Percentiles rank a stretch among this genome's conserved stretches.
Conservation (phyloP, 768 basidiomycete genomes). For the Hemileccinum rubropunctum region DNA sequence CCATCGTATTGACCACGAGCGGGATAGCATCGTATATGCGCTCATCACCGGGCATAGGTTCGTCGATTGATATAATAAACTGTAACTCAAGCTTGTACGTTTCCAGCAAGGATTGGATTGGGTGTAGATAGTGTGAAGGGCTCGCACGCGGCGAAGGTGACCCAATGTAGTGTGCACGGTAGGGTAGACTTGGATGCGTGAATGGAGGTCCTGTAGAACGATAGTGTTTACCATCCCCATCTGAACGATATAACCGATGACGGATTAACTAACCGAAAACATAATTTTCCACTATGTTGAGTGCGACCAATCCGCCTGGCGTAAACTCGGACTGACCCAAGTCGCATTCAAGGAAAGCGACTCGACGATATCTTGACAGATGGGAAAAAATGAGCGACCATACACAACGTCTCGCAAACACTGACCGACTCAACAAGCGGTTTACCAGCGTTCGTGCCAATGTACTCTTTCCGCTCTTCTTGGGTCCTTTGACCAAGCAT, state of each 20-base stretch:
- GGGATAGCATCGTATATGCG: slow-evolving; percentile 64
- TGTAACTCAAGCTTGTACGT: slow-evolving; percentile 70
- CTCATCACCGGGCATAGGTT: slow-evolving; percentile 28
- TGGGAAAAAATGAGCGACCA: background rate
- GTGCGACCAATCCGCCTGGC: slow-evolving; percentile 78
- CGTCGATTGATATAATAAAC: slow-evolving; percentile 34
- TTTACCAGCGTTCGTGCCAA: slow-evolving; percentile 77
- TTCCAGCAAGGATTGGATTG: slow-evolving; percentile 64
- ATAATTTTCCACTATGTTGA: slow-evolving; percentile 66
- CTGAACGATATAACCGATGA: background rate
- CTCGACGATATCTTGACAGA: slow-evolving; percentile 63
- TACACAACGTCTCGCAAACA: background rate
- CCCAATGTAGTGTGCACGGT: slow-evolving; percentile 79
- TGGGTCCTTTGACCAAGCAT: slow-evolving; percentile 78
- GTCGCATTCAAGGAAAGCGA: slow-evolving; percentile 92
- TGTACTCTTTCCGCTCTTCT: slow-evolving; percentile 88
- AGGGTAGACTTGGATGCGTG: slow-evolving; percentile 73
- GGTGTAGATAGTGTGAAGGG: slow-evolving; percentile 72
- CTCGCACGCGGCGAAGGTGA: slow-evolving; percentile 71
- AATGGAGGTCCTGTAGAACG: slow-evolving; percentile 77
- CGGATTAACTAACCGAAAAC: slow-evolving; percentile 57
- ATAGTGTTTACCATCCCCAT: background rate
- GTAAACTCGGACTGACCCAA: slow-evolving; percentile 93
- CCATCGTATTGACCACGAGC: slow-evolving; percentile 93
- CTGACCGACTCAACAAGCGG: slow-evolving; percentile 55